These are phyloP conservation scores for Endoconidiophora laricicola DNA, from an alignment of 2,329 filamentous ascomycete species.

Conservation along the genomic window DNA sequence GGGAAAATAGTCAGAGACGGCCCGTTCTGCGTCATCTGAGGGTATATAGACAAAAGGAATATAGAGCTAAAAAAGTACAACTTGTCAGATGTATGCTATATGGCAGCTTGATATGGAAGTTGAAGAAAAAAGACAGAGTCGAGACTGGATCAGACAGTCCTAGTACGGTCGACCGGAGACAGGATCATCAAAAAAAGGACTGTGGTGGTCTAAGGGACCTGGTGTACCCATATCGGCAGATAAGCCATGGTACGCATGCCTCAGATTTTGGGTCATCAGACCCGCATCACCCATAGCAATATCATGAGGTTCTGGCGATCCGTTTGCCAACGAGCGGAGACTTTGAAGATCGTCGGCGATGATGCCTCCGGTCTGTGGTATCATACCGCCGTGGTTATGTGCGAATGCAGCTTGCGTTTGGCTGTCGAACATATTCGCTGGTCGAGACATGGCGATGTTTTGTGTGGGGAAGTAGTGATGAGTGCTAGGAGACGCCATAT, in stretches of 20 bases:
- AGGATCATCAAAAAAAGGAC: slow-evolving; percentile 3
- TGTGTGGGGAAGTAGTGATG: slow-evolving; percentile 2
- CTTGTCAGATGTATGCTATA: too few relatives aligned
- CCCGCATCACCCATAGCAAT: slow-evolving; percentile 23
- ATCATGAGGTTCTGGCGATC: slow-evolving; percentile 17
- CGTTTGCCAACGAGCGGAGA: slow-evolving; percentile 20
- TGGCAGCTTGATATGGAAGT: too few relatives aligned
- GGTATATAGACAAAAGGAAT: slow-evolving; percentile 1
- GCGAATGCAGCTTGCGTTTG: slow-evolving; percentile 8
- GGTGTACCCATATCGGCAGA: slow-evolving; percentile 12
- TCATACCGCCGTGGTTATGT: slow-evolving; percentile 4
- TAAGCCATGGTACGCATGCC: slow-evolving; percentile 16
- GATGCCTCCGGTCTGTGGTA: slow-evolving; percentile 19
- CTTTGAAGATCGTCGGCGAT: slow-evolving; percentile 23
- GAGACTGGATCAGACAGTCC: background rate
- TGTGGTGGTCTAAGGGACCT: background rate
- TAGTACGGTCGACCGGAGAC: background rate
- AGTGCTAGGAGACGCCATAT: background rate
- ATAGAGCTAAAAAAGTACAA: background rate
- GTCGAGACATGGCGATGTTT: background rate
- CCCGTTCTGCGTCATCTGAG: background rate
- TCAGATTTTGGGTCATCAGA: slow-evolving; percentile 17
- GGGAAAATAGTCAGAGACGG: background rate
- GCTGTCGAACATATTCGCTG: slow-evolving; percentile 12
- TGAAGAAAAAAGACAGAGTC: background rate